Evolutionary conservation across 257 asterid genomes (phyloP).

Genomic region (Solanum arcanum): DNA sequence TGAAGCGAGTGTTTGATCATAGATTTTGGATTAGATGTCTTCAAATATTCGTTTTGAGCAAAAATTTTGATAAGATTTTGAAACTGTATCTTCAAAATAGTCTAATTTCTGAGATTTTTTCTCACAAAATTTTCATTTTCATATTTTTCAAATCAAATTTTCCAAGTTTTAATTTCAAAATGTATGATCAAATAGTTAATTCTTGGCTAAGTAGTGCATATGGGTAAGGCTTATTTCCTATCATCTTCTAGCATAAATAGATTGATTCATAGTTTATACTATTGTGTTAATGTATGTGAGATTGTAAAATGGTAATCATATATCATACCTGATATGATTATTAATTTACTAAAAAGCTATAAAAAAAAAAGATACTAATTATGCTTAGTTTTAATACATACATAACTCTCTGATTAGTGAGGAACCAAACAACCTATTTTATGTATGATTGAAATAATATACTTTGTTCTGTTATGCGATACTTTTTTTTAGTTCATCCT

Average conservation of each 20-base stretch:
- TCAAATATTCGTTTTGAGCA: neutral
- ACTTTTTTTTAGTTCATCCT: neutral
- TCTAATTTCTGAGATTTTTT: neutral
- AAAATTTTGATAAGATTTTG: neutral
- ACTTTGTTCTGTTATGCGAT: neutral
- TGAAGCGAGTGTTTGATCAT: neutral
- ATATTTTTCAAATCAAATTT: neutral
- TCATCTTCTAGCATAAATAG: neutral
- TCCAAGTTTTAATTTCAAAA: neutral
- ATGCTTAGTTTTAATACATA: neutral
- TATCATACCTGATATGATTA: neutral
- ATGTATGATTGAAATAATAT: neutral
- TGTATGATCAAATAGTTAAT: neutral
- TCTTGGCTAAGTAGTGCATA: neutral
- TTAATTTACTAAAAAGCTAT: neutral
- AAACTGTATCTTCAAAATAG: neutral
- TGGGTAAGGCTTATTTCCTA: neutral
- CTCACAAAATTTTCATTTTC: too few species aligned
- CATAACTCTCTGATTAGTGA: neutral
- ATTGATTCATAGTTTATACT: neutral
- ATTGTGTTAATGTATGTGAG: neutral
- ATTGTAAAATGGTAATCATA: neutral
- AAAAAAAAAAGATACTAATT: neutral
- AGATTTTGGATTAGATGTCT: neutral
- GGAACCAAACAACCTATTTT: neutral